phyloP scores from a whole-genome alignment of 2,329 filamentous ascomycete genomes.

The Pleoardoris graminearum region DNA sequence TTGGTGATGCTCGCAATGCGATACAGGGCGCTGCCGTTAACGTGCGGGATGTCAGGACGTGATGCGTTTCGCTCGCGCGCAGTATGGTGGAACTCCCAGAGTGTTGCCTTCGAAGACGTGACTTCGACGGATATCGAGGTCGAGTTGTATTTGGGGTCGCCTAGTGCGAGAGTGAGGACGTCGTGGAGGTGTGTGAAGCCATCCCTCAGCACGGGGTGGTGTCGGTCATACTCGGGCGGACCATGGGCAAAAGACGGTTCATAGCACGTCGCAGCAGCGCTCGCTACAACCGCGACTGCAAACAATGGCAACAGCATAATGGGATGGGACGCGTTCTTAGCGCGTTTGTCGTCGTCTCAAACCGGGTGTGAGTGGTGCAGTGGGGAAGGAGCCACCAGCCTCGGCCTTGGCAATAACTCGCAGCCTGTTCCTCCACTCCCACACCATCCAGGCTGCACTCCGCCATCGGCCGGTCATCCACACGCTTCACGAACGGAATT shows the following conservation, averaged over 20 bases:
- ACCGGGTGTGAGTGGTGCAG: not conserved
- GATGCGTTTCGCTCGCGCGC: conserved; percentile 42
- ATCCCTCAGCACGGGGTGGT: conserved; percentile 32
- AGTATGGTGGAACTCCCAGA: conserved; percentile 47
- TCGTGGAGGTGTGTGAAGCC: conserved; percentile 37
- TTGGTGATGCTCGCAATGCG: conserved; percentile 47
- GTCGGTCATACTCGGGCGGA: conserved; percentile 34
- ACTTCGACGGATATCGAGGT: conserved; percentile 48
- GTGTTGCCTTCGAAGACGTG: conserved; percentile 43
- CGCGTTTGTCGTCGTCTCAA: not conserved
- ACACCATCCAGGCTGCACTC: no score
- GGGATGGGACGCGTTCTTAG: conserved; percentile 6
- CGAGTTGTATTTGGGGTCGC: conserved; percentile 34
- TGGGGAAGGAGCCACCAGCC: not conserved
- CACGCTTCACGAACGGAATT: no score
- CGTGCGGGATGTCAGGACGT: conserved; percentile 40
- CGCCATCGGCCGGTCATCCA: no score
- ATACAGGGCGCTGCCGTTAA: conserved; percentile 47
- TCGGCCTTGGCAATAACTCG: conserved; percentile 7
- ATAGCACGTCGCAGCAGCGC: conserved; percentile 35
- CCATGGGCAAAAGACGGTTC: conserved; percentile 46
- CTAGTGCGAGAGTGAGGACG: conserved; percentile 28
- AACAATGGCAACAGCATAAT: conserved; percentile 18
- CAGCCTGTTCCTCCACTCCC: no score
- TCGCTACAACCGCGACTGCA: conserved; percentile 12